phyloP scores from a whole-genome alignment of 2,329 filamentous ascomycete species.

The Aspergillus fumigatiaffinis region DNA sequence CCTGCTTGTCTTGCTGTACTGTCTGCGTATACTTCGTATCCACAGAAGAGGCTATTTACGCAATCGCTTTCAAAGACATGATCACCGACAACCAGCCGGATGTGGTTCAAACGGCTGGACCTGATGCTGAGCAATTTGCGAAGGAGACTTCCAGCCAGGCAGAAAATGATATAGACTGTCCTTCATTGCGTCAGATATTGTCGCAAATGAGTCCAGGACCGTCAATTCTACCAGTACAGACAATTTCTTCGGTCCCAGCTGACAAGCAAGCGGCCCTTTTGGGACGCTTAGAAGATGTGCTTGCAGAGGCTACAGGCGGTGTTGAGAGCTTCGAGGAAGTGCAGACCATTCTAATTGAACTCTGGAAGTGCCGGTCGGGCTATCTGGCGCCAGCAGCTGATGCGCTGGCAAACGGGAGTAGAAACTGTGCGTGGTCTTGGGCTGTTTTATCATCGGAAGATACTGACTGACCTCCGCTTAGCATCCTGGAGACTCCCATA shows the following conservation, averaged over 20 bases:
- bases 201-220: conserved; percentile 17
- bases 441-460: neutral
- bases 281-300: conserved; percentile 26
- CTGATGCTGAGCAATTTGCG: neutral
- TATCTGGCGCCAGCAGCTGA: conserved; percentile 35
- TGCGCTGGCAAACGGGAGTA: conserved; percentile 40
- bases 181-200: conserved; percentile 24
- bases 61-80: conserved; percentile 8
- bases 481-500: conserved; percentile 38
- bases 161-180: conserved; percentile 15
- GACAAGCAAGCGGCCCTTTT: conserved; percentile 35
- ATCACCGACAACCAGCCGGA: conserved; percentile 10
- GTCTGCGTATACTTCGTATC: neutral
- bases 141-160: neutral
- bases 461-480: conserved; percentile 14
- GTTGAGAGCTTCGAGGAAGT: conserved; percentile 24
- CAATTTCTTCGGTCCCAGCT: conserved; percentile 13
- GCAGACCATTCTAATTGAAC: conserved; percentile 26
- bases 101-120: conserved; percentile 5
- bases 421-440: conserved; percentile 35
- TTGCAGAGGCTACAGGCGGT: conserved; percentile 26
- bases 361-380: conserved; percentile 36
- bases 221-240: conserved; percentile 17
- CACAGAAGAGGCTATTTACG: neutral
- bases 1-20: neutral